Base-by-base conservation (phyloP, 352 stramenopile genomes). In the Aphanomyces invadans region DNA sequence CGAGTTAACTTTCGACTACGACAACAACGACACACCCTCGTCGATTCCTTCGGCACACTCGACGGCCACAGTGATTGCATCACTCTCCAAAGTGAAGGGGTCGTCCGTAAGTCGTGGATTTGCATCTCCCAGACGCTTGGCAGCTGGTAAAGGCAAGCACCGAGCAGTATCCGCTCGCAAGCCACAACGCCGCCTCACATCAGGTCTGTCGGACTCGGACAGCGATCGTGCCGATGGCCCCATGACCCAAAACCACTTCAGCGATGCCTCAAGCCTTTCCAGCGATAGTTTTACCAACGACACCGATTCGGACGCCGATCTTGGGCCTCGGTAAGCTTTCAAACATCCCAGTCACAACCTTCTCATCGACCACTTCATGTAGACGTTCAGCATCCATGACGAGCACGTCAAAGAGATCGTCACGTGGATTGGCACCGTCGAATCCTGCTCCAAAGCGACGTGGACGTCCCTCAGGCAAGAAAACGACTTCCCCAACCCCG, bases 21-120 rank as follows among this genome's bases (percentile, higher is more conserved):
- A 42, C 36, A 42, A 42, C 36, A 42, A 15, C 7, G 23, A 52
- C 44, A 26, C 44, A 4, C 21, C 44, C 5, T 52, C 44, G 21
- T 57, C 49, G 49, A 57, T 57, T n/a, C 49, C 49, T 39, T 57
- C 49, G 7, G 49, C 49, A 9, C 17, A 33, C 15, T 57, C 49
- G 11, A 57, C 49, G 11, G 49, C 49, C 12, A 57, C 49, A 12
- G 49, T 57, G 12, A 57, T 57, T 28, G 29, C 49, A 32, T 39
- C 25, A 29, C 25, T 57, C 19, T 15, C 2, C 21, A 57, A 33
- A 26, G 17, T 15, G 5, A 57, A 29, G 19, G 46, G 25, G 17
- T 48, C 15, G 15, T 12, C 10, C 15, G 17, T 21, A 54, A 15
- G 46, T 54, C 46, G 19, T 39, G 19, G 49, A 57, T 21, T 26